These are phyloP conservation scores for Cardiosporidium cionae DNA, from an alignment of 169 alveolate species.

Conservation along the genomic window DNA sequence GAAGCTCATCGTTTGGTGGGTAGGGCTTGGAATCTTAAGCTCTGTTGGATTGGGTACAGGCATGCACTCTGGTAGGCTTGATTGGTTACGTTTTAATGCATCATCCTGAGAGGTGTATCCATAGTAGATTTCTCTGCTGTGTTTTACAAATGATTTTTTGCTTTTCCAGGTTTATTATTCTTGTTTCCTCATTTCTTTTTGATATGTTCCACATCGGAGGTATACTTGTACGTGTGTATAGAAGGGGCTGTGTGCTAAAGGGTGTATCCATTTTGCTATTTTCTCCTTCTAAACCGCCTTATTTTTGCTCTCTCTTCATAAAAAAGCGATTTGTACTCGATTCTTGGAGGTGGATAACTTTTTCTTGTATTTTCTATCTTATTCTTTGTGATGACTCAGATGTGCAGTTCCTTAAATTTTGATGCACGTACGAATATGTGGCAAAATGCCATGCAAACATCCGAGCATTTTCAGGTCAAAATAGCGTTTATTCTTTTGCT, in stretches of 20 bases:
- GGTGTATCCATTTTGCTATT: no score
- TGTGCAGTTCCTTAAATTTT: conserved; percentile 41
- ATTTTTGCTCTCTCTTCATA: no score
- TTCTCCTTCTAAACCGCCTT: background rate
- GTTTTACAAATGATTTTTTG: no score
- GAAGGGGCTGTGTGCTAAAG: no score
- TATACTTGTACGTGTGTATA: no score
- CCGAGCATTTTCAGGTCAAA: conserved; percentile 32
- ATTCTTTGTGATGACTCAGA: background rate
- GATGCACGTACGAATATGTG: conserved; percentile 55
- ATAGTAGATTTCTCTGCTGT: no score
- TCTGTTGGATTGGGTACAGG: conserved; percentile 68
- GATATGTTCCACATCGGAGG: conserved; percentile 55
- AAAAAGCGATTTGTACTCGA: no score
- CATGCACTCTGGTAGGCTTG: conserved; percentile 55
- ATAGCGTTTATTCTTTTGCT: no score
- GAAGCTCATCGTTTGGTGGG: conserved; percentile 51
- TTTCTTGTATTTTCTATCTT: no score
- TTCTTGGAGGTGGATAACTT: no score
- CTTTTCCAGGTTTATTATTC: conserved; percentile 34
- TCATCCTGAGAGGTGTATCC: no score
- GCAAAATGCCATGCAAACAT: conserved; percentile 36
- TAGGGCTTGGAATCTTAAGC: conserved; percentile 53
- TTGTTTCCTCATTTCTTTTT: conserved; percentile 62
- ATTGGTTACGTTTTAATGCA: no score